Base-by-base conservation (phyloP, 2,329 filamentous ascomycete species). In the Mycogone perniciosa region DNA sequence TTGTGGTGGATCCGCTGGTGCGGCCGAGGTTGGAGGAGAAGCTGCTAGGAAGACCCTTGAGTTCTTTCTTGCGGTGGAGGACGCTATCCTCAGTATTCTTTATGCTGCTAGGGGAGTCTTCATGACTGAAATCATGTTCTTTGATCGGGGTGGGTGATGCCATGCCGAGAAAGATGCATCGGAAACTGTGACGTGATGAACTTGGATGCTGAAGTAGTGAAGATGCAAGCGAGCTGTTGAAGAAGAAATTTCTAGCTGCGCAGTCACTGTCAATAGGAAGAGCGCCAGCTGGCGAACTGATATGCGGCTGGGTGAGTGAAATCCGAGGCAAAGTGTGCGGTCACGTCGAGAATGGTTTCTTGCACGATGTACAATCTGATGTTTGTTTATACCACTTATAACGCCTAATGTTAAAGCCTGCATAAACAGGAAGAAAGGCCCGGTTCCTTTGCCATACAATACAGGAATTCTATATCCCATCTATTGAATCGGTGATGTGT, bases 11-110 rank as follows among this genome's bases (percentile, higher is more conserved):
- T 5, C 10, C 35, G 39, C 9, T 41, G 7, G 26, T 9, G 40
- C 3, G 57, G 35, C 56, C 57, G 26, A 62, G 57, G 46, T 62
- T 63, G 31, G 64, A 62, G 6, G 59, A 62, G 54, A 67, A 64
- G 48, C 59, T 64, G 55, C 60, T 57, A 3, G 58, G 51, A 4
- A 63, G 48, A 5, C 57, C 61, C 7, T 54, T 56, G 39, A 52
- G 45, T 44, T 57, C 54, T 8, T 45, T 46, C n/a, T 48, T 52
- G 13, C 53, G 56, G 45, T 55, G 48, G 26, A 52, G 51, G 34
- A 59, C 51, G 33, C 54, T 52, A 31, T 44, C 48, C 4, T 47
- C 34, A n/a, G n/a, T 20, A 8, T 43, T 20, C 30, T 43, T 31
- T 7, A 20, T 39, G 11, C 44, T 13, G 7, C 41, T 7, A 1